Evolutionary conservation across 2,329 filamentous ascomycete genomes (phyloP), one percentile per base, ranked within the genome.

Genomic region (Colletotrichum liriopes): DNA sequence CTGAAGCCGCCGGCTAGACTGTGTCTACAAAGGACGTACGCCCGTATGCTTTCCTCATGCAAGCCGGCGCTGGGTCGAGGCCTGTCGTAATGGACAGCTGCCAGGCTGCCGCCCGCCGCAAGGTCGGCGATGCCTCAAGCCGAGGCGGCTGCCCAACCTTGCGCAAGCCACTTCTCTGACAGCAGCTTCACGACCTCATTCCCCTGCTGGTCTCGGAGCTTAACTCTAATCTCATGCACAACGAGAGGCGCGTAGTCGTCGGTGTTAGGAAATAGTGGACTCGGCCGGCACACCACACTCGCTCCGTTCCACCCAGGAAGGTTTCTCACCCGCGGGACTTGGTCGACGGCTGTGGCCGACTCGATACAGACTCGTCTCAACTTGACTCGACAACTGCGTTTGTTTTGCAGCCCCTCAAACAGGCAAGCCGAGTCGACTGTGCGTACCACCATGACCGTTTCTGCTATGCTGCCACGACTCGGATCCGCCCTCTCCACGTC

Each of bases 221-320:
- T 67, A 72, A 69, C 65, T 69, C 45, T 69, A 69, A 65, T 60
- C 11, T 43, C 59, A 60, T 35, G 62, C 58, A 67, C 43, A 16
- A 41, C 65, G 52, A 52, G n/a, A 12, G 43, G 55, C 47, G 41
- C 26, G 39, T 56, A 37, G 51, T 51, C 39, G 49, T 71, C 65
- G 65, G 59, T 49, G 45, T 60, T 64, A 60, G 65, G 69, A 35
- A 23, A 35, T 59, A 63, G 51, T 12, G 35, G n/a, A 64, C 58
- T 72, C 59, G 69, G 65, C 69, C 59, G 52, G 59, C 45, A 49
- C 51, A 23, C 43, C 45, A 47, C 12, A 47, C 49, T 35, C 64
- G 47, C 51, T 54, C 58, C 69, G 56, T 58, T 72, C 65, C 58
- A 58, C 47, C 39, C 16, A 43, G 20, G 5, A 32, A 45, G 37